These are phyloP conservation scores for Strobilomyces dryophilus DNA, from an alignment of 768 basidiomycete species.

Conservation along the genomic window DNA sequence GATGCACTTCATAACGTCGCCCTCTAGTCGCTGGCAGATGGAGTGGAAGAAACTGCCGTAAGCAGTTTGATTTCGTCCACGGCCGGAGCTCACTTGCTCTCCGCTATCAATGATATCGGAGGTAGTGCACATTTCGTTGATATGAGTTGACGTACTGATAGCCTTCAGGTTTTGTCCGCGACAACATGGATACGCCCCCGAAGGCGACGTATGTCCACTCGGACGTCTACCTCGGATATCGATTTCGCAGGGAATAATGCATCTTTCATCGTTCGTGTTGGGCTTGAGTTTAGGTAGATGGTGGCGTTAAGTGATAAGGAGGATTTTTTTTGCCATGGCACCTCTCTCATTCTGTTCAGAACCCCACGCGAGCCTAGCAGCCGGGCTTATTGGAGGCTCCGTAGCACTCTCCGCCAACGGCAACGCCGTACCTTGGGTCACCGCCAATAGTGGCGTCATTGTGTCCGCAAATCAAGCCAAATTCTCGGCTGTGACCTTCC, in stretches of 20 bases:
- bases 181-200: slow-evolving; percentile 1
- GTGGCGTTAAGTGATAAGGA: slow-evolving; percentile 8
- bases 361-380: slow-evolving; percentile 2
- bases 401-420: slow-evolving; percentile 10
- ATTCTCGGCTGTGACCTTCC: slow-evolving; percentile 35
- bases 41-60: slow-evolving; percentile 61
- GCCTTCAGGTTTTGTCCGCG: slow-evolving; percentile 8
- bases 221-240: slow-evolving; percentile 5
- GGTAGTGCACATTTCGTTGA: background rate
- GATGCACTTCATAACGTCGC: slow-evolving; percentile 55
- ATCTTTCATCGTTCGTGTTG: slow-evolving; percentile 8
- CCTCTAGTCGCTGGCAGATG: slow-evolving; percentile 56
- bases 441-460: slow-evolving; percentile 1
- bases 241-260: slow-evolving; percentile 13
- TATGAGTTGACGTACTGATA: background rate
- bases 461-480: slow-evolving; percentile 9
- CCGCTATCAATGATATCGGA: slow-evolving; percentile 48
- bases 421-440: slow-evolving; percentile 8
- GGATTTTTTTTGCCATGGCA: no score
- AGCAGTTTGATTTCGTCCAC: slow-evolving; percentile 58
- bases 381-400: slow-evolving; percentile 6
- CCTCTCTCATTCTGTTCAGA: background rate
- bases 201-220: background rate
- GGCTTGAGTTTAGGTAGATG: background rate
- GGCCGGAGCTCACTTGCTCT: slow-evolving; percentile 52